Evolutionary conservation across 306 rosid genomes (phyloP).

Genomic region (Fragaria nilgerrensis): DNA sequence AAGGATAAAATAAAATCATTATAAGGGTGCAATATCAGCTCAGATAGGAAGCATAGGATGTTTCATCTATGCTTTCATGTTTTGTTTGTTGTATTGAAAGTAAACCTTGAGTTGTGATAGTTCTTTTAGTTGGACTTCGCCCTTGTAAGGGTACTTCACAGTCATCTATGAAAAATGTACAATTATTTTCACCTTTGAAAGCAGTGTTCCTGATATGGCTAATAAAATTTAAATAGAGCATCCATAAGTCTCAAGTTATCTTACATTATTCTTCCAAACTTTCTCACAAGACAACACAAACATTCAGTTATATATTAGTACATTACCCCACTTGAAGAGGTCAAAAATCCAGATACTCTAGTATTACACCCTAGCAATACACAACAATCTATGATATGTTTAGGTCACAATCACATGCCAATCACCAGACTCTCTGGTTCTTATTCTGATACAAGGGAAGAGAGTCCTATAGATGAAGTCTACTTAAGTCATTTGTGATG

Average conservation of each 20-base stretch:
- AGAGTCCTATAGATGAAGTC: constrained; percentile 23
- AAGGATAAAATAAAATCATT: not conserved
- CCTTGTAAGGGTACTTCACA: not conserved
- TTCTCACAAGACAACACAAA: not conserved
- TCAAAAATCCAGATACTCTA: constrained; percentile 22
- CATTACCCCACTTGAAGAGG: constrained; percentile 32
- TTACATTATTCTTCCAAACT: constrained; percentile 12
- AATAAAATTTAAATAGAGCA: not conserved
- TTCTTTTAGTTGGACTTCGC: not conserved
- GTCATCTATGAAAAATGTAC: not conserved
- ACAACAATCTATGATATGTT: constrained; percentile 16
- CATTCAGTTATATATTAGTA: constrained; percentile 15
- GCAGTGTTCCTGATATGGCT: not conserved
- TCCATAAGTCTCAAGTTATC: not conserved
- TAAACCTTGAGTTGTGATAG: not conserved
- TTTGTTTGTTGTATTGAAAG: not conserved
- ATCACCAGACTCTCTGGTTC: constrained; percentile 18
- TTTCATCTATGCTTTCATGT: not conserved
- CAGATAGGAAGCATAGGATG: not conserved
- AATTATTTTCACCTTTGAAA: not conserved
- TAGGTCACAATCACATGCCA: constrained; percentile 25
- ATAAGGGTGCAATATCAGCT: not conserved
- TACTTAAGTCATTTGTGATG: constrained; percentile 10
- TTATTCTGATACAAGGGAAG: constrained; percentile 35
- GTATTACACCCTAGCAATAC: not conserved